Conservation (phyloP, 805 yeast genomes). For the Spathaspora boniae region DNA sequence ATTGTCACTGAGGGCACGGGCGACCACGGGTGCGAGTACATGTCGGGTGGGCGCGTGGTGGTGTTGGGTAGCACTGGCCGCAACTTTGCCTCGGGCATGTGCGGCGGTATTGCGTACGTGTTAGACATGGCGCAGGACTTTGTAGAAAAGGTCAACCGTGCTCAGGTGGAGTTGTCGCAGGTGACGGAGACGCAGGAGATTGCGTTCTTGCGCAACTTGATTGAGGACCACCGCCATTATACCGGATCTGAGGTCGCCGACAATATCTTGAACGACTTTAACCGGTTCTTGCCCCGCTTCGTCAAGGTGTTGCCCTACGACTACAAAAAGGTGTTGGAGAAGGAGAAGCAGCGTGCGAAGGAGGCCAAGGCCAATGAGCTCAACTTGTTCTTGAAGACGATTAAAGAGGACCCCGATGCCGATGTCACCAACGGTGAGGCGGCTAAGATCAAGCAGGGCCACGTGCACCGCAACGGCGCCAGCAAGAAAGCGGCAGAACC, state of each 20-base stretch:
- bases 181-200: slow-evolving; percentile 87
- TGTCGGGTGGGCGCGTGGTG: slow-evolving; percentile 98
- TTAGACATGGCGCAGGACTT: slow-evolving; percentile 94
- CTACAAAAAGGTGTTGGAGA: slow-evolving; percentile 83
- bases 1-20: slow-evolving; percentile 97
- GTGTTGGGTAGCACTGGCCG: slow-evolving; percentile 90
- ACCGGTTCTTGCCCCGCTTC: slow-evolving; percentile 81
- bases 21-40: slow-evolving; percentile 98
- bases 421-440: slow-evolving; percentile 91
- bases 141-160: slow-evolving; percentile 64
- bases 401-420: slow-evolving; percentile 78
- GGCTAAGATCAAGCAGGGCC: slow-evolving; percentile 50
- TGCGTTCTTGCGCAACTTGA: slow-evolving; percentile 87
- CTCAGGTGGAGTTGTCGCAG: slow-evolving; percentile 74
- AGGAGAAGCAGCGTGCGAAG: slow-evolving; percentile 61
- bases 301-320: slow-evolving; percentile 92
- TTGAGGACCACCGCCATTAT: slow-evolving; percentile 94
- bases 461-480: slow-evolving; percentile 32
- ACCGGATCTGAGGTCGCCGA: slow-evolving; percentile 90
- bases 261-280: slow-evolving; percentile 78
- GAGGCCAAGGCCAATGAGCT: slow-evolving; percentile 67
- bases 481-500: slow-evolving; percentile 61
- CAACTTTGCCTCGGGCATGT: slow-evolving; percentile 96
- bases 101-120: slow-evolving; percentile 98
- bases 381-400: slow-evolving; percentile 60